Evolutionary conservation across 352 stramenopile species (phyloP).

Genomic region (Phytophthora syringae): DNA sequence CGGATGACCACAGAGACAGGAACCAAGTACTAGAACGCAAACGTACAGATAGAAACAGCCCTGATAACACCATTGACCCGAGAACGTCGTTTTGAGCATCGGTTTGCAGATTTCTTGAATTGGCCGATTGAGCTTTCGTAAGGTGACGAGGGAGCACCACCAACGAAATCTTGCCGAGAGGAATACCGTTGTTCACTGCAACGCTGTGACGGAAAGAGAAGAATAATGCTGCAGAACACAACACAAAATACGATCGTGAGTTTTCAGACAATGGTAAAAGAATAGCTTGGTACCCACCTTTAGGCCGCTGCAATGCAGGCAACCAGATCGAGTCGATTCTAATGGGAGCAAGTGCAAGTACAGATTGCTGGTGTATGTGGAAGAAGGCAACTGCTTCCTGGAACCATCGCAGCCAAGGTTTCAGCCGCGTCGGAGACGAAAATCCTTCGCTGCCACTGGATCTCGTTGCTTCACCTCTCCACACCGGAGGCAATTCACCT

Average conservation of each 20-base stretch:
- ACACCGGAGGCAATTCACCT: slow-evolving; percentile 20
- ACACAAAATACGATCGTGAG: not conserved
- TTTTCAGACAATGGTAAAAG: not conserved
- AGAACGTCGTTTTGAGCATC: slow-evolving; percentile 20
- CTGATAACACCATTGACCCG: slow-evolving; percentile 43
- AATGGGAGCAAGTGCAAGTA: slow-evolving; percentile 10
- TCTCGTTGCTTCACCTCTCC: slow-evolving; percentile 8
- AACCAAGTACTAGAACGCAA: not conserved
- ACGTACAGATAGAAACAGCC: slow-evolving; percentile 54
- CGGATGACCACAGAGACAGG: not conserved
- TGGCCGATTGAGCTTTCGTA: not conserved
- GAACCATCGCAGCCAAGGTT: slow-evolving; percentile 40
- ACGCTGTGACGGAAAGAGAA: slow-evolving; percentile 45
- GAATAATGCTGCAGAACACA: slow-evolving; percentile 36
- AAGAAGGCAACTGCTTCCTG: slow-evolving; percentile 39
- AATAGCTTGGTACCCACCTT: too few species aligned
- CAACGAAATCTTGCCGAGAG: slow-evolving; percentile 34
- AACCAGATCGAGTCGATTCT: slow-evolving; percentile 40
- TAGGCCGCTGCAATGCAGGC: slow-evolving; percentile 47
- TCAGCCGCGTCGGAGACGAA: slow-evolving; percentile 28
- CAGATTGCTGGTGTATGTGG: slow-evolving; percentile 32
- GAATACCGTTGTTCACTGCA: slow-evolving; percentile 20
- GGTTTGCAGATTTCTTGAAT: not conserved
- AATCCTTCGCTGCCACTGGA: slow-evolving; percentile 23
- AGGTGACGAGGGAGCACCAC: slow-evolving; percentile 18